Percentiles rank a stretch among this genome's conserved stretches.
These are phyloP conservation scores for Trichoderma citrinoviride DNA, from an alignment of 2,329 filamentous ascomycete genomes.

Conservation along the genomic window DNA sequence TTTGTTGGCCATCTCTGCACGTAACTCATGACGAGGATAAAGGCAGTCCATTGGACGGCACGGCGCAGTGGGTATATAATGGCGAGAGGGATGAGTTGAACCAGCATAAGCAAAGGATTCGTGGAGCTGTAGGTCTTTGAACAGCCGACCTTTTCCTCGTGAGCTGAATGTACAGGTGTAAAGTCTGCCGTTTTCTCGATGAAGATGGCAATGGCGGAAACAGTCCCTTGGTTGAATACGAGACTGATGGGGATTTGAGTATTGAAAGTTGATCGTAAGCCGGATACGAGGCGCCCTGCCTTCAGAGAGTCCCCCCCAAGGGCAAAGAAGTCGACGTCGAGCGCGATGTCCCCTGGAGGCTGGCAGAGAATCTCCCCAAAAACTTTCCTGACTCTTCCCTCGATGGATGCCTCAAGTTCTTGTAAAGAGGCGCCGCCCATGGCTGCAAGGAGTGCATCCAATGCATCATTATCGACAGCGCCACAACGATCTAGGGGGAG, in stretches of 20 bases:
- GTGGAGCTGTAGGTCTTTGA: slow-evolving; percentile 48
- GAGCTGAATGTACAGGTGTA: not conserved
- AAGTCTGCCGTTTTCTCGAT: slow-evolving; percentile 36
- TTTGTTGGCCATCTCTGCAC: slow-evolving; percentile 42
- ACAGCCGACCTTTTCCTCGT: slow-evolving; percentile 35
- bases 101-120: slow-evolving; percentile 45
- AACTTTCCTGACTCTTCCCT: slow-evolving; percentile 42
- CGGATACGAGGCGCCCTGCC: slow-evolving; percentile 51
- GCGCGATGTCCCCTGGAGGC: slow-evolving; percentile 38
- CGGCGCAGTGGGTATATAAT: slow-evolving; percentile 51
- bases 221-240: slow-evolving; percentile 49
- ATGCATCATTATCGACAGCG: slow-evolving; percentile 35
- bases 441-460: slow-evolving; percentile 36
- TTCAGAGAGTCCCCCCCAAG: slow-evolving; percentile 54
- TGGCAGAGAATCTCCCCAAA: slow-evolving; percentile 47
- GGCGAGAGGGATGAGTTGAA: slow-evolving; percentile 51
- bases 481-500: slow-evolving; percentile 36
- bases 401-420: slow-evolving; percentile 29
- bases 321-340: slow-evolving; percentile 49
- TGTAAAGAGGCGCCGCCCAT: slow-evolving; percentile 27
- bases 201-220: slow-evolving; percentile 39
- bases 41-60: slow-evolving; percentile 52
- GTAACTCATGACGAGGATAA: slow-evolving; percentile 47
- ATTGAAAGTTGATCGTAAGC: slow-evolving; percentile 48
- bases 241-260: slow-evolving; percentile 50